Evolutionary conservation across 169 alveolate genomes (phyloP).

Genomic region (Amoebophrya sp.): DNA sequence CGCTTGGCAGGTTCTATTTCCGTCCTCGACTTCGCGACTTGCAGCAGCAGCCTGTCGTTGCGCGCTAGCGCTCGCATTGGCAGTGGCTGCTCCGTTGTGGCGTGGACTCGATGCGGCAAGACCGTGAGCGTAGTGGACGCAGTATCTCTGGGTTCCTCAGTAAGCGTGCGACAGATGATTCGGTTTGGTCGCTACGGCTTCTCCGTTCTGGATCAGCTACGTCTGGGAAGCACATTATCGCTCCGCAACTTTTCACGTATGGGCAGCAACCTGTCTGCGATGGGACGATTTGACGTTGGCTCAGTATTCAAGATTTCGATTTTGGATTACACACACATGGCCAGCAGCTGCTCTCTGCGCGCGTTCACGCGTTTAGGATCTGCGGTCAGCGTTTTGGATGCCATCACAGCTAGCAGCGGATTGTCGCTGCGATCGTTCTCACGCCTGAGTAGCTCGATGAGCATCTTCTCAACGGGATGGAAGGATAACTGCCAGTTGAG

Average conservation of each 20-base stretch:
- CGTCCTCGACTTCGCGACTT: not conserved
- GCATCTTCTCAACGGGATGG: not conserved
- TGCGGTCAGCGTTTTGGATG: not conserved
- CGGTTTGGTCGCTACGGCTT: not conserved
- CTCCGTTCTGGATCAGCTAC: not conserved
- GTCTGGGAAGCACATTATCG: not conserved
- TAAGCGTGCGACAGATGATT: not conserved
- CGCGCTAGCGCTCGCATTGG: constrained; percentile 25
- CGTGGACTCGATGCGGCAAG: not conserved
- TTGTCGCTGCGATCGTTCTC: not conserved
- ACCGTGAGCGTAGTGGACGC: not conserved
- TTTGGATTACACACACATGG: not conserved
- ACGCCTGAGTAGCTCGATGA: not conserved
- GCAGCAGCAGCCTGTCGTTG: not conserved
- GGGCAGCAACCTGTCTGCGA: not conserved
- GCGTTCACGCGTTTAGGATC: not conserved
- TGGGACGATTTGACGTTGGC: not conserved
- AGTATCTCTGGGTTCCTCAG: not conserved
- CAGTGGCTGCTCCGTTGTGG: not conserved
- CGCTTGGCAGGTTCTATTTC: not conserved
- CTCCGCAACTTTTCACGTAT: not conserved
- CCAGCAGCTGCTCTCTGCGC: not conserved
- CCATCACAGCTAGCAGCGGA: not conserved
- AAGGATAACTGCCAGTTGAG: not conserved
- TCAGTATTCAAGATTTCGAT: not conserved